Conservation (phyloP, 2,329 filamentous ascomycete species). For the Aureobasidium pullulans region DNA sequence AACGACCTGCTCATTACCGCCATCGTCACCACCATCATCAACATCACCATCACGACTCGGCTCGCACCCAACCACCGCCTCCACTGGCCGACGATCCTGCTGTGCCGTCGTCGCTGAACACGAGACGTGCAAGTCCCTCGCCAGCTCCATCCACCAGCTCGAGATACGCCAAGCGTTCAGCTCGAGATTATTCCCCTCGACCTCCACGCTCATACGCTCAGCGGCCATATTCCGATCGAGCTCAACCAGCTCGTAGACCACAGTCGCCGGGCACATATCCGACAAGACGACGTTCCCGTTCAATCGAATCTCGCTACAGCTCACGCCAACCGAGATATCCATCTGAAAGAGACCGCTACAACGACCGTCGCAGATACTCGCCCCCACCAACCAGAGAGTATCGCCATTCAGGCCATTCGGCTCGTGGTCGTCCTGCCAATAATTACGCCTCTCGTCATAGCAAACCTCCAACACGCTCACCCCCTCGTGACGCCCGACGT, state of each 20-base stretch:
- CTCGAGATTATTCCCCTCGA: constrained; percentile 7
- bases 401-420: constrained; percentile 1
- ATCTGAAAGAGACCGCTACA: constrained; percentile 21
- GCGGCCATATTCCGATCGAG: not conserved
- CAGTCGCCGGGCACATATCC: constrained; percentile 31
- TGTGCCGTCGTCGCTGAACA: not conserved
- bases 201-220: not conserved
- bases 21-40: constrained; percentile 10
- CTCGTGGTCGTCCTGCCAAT: constrained; percentile 11
- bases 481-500: constrained; percentile 10
- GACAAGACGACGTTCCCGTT: constrained; percentile 34
- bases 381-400: constrained; percentile 11
- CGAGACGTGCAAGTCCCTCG: constrained; percentile 1
- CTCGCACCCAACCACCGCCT: not conserved
- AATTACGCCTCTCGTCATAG: constrained; percentile 12
- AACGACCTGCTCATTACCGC: not conserved
- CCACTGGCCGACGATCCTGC: not conserved
- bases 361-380: constrained; percentile 12
- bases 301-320: constrained; percentile 32
- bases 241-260: constrained; percentile 18
- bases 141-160: constrained; percentile 7
- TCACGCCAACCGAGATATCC: constrained; percentile 24
- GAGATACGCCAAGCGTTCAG: constrained; percentile 2
- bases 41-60: not conserved
- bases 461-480: constrained; percentile 9